Evolutionary conservation across 148 eudicot species (phyloP).

Genomic region (Cornus suecica): DNA sequence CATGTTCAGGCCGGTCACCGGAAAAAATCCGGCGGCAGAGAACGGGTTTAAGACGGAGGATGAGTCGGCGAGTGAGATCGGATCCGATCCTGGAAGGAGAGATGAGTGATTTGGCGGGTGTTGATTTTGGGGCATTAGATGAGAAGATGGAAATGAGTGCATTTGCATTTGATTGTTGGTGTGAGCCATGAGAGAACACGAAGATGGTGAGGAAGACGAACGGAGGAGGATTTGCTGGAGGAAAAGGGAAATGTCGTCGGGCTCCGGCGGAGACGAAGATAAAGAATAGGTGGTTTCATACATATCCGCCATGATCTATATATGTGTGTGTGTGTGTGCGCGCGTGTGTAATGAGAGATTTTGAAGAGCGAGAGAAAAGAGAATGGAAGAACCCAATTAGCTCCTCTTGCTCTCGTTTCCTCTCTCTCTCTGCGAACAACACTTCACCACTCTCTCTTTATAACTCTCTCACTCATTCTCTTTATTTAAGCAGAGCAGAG

Average conservation of each 20-base stretch:
- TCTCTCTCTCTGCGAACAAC: not conserved
- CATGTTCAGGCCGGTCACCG: conserved; percentile 18
- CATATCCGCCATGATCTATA: conserved; percentile 22
- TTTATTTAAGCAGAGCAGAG: not conserved
- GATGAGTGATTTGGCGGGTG: conserved; percentile 12
- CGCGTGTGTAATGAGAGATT: not conserved
- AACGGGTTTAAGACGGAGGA: conserved; percentile 17
- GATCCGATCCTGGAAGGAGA: conserved; percentile 26
- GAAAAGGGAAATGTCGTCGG: conserved; percentile 69
- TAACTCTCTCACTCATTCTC: not conserved
- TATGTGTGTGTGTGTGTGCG: too few species aligned
- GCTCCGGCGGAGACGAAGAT: conserved; percentile 21
- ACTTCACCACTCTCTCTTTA: not conserved
- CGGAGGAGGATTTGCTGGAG: conserved; percentile 67
- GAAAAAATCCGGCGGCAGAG: conserved; percentile 18
- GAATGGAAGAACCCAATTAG: not conserved
- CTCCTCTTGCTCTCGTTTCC: not conserved
- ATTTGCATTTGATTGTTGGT: not conserved
- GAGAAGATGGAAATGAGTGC: conserved; percentile 8
- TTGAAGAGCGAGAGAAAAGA: not conserved
- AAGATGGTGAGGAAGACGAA: conserved; percentile 32
- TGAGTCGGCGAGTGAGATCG: conserved; percentile 24
- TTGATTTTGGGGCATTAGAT: conserved; percentile 13
- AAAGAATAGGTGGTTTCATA: conserved; percentile 19
- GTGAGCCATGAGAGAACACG: conserved; percentile 4